A percentile compares a stretch with the other conserved stretches of the same genome.
phyloP scores from a whole-genome alignment of 257 asterid species.

The Solanum medicagineum region DNA sequence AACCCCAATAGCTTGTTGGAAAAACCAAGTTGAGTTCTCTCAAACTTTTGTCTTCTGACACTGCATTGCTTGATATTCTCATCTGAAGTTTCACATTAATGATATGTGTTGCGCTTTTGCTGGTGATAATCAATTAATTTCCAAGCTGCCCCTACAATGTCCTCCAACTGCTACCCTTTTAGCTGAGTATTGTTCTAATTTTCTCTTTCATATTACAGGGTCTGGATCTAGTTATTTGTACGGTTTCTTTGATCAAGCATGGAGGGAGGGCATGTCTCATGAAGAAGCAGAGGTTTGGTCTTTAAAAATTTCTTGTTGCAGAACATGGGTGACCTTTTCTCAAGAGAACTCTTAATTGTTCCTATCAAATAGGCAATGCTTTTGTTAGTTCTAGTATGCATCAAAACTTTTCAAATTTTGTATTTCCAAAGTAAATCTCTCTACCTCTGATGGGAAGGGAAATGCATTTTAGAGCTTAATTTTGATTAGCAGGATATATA shows the following conservation, averaged over 20 bases:
- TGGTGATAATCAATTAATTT: too few species aligned
- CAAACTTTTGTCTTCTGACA: too few species aligned
- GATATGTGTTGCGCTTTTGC: too few species aligned
- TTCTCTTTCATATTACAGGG: conserved; percentile 27
- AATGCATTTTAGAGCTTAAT: not conserved
- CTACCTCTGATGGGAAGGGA: not conserved
- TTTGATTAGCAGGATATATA: not conserved
- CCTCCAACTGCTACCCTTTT: not conserved
- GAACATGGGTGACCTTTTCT: not conserved
- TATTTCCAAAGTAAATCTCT: not conserved
- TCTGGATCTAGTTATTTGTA: conserved; percentile 74
- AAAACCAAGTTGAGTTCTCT: too few species aligned
- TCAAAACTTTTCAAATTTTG: not conserved
- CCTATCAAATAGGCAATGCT: too few species aligned
- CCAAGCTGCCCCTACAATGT: not conserved
- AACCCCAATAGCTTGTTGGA: too few species aligned
- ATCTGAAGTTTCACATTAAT: too few species aligned
- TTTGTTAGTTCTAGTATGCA: not conserved
- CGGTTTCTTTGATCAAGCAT: conserved; percentile 76
- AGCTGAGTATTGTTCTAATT: not conserved
- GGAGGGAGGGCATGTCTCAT: conserved; percentile 80
- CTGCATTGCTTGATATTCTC: too few species aligned
- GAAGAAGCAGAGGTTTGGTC: conserved; percentile 73
- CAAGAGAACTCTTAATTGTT: not conserved
- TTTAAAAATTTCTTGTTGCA: not conserved